These are phyloP conservation scores for Podaxis sp. DNA, from an alignment of 768 basidiomycete genomes.

Conservation along the genomic window DNA sequence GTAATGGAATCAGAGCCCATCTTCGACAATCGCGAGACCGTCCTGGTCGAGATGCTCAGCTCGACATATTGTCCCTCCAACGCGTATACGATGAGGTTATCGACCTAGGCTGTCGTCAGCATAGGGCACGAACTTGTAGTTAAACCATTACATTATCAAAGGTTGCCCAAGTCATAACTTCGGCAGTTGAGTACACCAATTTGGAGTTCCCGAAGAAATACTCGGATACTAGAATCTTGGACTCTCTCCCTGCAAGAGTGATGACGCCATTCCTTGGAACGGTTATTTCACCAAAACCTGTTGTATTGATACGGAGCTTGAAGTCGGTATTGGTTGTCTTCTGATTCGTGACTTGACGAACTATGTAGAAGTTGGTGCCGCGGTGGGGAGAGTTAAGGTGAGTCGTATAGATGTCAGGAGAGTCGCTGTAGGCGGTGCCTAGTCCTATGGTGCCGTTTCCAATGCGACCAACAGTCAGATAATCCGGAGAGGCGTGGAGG, in stretches of 20 bases:
- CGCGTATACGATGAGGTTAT: slow-evolving; percentile 38
- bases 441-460: slow-evolving; percentile 49
- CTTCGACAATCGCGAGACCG: not conserved
- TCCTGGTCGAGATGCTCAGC: slow-evolving; percentile 19
- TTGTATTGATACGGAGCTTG: slow-evolving; percentile 44
- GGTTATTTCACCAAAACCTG: slow-evolving; percentile 41
- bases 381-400: slow-evolving; percentile 55
- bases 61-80: slow-evolving; percentile 37
- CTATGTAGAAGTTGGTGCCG: slow-evolving; percentile 55
- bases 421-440: slow-evolving; percentile 33
- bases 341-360: slow-evolving; percentile 45
- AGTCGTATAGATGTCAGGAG: slow-evolving; percentile 48
- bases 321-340: slow-evolving; percentile 50
- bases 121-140: not conserved
- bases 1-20: not conserved
- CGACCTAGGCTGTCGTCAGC: slow-evolving; percentile 20
- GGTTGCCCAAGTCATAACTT: slow-evolving; percentile 44
- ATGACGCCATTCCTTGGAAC: slow-evolving; percentile 41
- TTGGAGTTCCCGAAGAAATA: slow-evolving; percentile 56
- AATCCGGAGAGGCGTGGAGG: slow-evolving; percentile 62
- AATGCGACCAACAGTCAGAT: slow-evolving; percentile 62
- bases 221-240: slow-evolving; percentile 62
- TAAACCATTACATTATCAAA: slow-evolving; percentile 26
- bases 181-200: slow-evolving; percentile 63
- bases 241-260: slow-evolving; percentile 62